Conservation (phyloP, 352 stramenopile species). For the Globisporangium uncinulatum region DNA sequence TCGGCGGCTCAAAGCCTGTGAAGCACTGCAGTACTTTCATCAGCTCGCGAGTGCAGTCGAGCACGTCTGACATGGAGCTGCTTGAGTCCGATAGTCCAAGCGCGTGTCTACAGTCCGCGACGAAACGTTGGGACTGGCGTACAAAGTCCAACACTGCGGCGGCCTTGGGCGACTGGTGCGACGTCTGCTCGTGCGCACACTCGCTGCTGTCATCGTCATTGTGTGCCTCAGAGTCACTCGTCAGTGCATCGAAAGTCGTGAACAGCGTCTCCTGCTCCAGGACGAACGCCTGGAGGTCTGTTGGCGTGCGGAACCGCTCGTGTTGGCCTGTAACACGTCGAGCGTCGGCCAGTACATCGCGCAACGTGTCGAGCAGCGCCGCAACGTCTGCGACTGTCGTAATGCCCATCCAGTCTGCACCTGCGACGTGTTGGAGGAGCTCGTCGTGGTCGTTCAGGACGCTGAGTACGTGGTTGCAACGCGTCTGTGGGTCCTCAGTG, state of each 20-base stretch:
- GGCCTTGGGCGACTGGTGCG: slow-evolving; percentile 14
- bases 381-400: slow-evolving; percentile 3
- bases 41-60: slow-evolving; percentile 29
- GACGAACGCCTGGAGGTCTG: slow-evolving; percentile 7
- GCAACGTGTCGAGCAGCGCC: not conserved
- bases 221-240: not conserved
- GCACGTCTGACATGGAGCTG: slow-evolving; percentile 11
- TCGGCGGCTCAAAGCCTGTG: slow-evolving; percentile 21
- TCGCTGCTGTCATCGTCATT: not conserved
- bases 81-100: slow-evolving; percentile 3
- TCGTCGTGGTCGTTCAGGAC: slow-evolving; percentile 1
- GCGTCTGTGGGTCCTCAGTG: not conserved
- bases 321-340: not conserved
- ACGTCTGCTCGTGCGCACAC: not conserved
- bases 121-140: slow-evolving; percentile 18
- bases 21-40: slow-evolving; percentile 41
- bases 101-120: slow-evolving; percentile 17
- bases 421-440: slow-evolving; percentile 1
- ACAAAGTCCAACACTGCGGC: slow-evolving; percentile 18
- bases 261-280: not conserved
- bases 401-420: not conserved
- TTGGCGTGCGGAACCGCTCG: slow-evolving; percentile 3
- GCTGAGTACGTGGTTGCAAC: not conserved
- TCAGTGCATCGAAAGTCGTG: not conserved
- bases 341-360: not conserved